These are phyloP conservation scores for Ustilago shanxiensis DNA, from an alignment of 1,284 basidiomycete genomes.

Conservation along the genomic window DNA sequence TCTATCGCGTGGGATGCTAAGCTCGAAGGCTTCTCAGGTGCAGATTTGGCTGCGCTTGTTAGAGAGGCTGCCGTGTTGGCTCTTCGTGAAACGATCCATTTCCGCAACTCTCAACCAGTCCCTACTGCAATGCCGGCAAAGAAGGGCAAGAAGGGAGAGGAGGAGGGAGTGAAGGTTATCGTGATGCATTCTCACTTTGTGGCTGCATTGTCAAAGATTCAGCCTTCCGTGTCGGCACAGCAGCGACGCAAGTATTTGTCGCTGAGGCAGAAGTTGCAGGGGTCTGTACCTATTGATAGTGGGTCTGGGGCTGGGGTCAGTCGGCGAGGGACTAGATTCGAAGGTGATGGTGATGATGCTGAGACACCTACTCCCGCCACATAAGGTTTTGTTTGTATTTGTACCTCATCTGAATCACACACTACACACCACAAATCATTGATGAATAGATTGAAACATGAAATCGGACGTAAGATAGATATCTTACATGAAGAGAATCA, in stretches of 20 bases:
- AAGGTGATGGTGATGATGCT: conserved; percentile 12
- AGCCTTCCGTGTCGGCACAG: conserved; percentile 83
- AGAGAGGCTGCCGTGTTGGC: conserved; percentile 86
- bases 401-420: background rate
- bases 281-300: conserved; percentile 39
- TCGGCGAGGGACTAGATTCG: conserved; percentile 15
- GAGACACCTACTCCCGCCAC: conserved; percentile 21
- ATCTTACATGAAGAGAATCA: background rate
- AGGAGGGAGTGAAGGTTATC: conserved; percentile 27
- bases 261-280: conserved; percentile 42
- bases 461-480: too few species aligned
- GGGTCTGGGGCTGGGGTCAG: conserved; percentile 16
- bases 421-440: too few species aligned
- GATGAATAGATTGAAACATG: too few species aligned
- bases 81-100: conserved; percentile 74
- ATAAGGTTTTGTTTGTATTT: conserved; percentile 29
- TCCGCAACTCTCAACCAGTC: conserved; percentile 32
- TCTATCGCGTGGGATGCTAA: conserved; percentile 53
- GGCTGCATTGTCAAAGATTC: conserved; percentile 82
- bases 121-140: background rate
- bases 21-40: conserved; percentile 66
- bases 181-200: conserved; percentile 78
- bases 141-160: conserved; percentile 18
- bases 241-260: conserved; percentile 82
- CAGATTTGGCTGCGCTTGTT: conserved; percentile 67